A percentile compares a stretch with the other conserved stretches of the same genome.
Evolutionary conservation across 129 eudicot species (phyloP).

Genomic region (Lactuca sativa): DNA sequence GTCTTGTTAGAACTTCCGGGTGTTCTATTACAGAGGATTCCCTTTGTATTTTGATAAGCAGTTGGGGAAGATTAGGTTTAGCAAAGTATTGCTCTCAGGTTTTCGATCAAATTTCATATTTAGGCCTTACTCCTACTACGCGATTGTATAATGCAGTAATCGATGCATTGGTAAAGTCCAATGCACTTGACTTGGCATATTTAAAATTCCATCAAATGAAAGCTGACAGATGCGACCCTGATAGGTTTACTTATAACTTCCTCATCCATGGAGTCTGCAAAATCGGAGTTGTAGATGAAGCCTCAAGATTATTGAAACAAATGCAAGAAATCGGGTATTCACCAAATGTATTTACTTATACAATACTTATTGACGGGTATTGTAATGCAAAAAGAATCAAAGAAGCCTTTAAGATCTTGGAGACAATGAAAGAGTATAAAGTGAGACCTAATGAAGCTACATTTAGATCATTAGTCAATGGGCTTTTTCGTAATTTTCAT

Average conservation of each 20-base stretch:
- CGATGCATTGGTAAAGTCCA: constrained; percentile 78
- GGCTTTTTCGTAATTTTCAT: constrained; percentile 58
- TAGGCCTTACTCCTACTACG: constrained; percentile 70
- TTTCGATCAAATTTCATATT: constrained; percentile 76
- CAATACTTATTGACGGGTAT: constrained; percentile 82
- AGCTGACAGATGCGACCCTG: constrained; percentile 68
- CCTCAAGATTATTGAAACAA: constrained; percentile 68
- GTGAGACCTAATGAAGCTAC: constrained; percentile 84
- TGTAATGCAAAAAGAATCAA: constrained; percentile 74
- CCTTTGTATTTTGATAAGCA: constrained; percentile 65
- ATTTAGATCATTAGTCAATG: constrained; percentile 82
- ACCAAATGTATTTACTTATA: constrained; percentile 86
- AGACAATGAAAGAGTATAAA: constrained; percentile 68
- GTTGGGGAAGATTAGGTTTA: constrained; percentile 97
- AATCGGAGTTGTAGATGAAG: constrained; percentile 90
- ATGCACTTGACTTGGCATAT: constrained; percentile 90
- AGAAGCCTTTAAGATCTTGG: constrained; percentile 71
- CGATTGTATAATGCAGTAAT: constrained; percentile 86
- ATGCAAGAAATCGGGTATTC: constrained; percentile 62
- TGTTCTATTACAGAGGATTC: constrained; percentile 59
- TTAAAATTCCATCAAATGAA: constrained; percentile 94
- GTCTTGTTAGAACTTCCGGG: constrained; percentile 57
- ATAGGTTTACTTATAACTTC: constrained; percentile 88
- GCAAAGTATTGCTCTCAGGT: constrained; percentile 77
- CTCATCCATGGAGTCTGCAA: constrained; percentile 94